These are phyloP conservation scores for Dioscorea cayenensis DNA, from an alignment of 116 monocot species.

Conservation along the genomic window DNA sequence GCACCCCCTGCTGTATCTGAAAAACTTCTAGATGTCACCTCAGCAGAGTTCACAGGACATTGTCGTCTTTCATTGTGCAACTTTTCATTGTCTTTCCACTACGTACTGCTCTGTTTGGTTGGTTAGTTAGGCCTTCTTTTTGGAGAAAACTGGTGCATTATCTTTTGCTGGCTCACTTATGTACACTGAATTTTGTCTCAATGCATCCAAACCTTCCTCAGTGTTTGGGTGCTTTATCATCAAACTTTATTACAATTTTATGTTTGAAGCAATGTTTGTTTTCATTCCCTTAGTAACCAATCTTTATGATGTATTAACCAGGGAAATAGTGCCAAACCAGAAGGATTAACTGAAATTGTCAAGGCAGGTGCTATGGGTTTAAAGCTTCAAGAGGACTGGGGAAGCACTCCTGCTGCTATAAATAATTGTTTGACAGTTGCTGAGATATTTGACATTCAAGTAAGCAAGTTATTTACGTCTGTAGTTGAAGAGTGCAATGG, in stretches of 20 bases:
- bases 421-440: slow-evolving; percentile 84
- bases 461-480: slow-evolving; percentile 14
- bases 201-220: background rate
- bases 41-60: too few species aligned
- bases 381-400: slow-evolving; percentile 99
- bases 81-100: too few species aligned
- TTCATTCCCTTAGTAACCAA: background rate
- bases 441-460: slow-evolving; percentile 85
- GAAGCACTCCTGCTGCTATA: slow-evolving; percentile 91
- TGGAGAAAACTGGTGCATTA: background rate
- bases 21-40: too few species aligned
- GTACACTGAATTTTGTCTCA: background rate
- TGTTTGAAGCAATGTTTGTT: too few species aligned
- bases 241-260: background rate
- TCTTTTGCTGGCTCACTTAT: background rate
- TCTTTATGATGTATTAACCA: slow-evolving; percentile 9
- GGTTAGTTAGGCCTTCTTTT: background rate
- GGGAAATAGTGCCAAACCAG: slow-evolving; percentile 89
- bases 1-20: too few species aligned
- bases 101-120: too few species aligned
- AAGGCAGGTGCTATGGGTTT: slow-evolving; percentile 94
- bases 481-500: background rate
- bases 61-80: too few species aligned
- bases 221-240: background rate
- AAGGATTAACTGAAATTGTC: slow-evolving; percentile 85